Evolutionary conservation across 2,329 filamentous ascomycete genomes (phyloP).

Genomic region (Venturia carpophila): DNA sequence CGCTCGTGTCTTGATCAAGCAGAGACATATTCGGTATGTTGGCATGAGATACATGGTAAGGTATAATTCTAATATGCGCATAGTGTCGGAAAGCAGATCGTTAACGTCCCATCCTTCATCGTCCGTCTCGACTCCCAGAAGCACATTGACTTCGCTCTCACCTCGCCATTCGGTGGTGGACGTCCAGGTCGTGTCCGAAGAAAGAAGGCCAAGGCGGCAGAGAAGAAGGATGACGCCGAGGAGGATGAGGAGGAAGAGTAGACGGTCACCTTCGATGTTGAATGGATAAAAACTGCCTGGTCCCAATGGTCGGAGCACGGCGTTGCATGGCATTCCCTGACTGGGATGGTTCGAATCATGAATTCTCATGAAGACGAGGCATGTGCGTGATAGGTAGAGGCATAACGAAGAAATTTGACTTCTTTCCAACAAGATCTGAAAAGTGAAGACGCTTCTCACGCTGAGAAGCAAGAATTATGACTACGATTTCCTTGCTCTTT

Average conservation of each 20-base stretch:
- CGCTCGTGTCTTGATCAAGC: conserved; percentile 98
- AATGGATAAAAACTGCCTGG: not conserved
- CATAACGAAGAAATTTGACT: conserved; percentile 1
- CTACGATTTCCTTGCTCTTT: too few species aligned
- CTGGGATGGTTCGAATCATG: not conserved
- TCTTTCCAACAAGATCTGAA: not conserved
- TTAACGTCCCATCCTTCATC: conserved; percentile 99
- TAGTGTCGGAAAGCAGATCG: conserved; percentile 99
- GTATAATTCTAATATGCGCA: conserved; percentile 12
- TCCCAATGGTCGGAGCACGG: not conserved
- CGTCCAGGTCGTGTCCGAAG: conserved; percentile 95
- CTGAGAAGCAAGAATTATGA: not conserved
- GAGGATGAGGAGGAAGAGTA: conserved; percentile 84
- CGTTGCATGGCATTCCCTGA: not conserved
- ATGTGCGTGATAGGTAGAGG: not conserved
- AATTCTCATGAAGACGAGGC: not conserved
- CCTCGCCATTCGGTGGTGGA: conserved; percentile 94
- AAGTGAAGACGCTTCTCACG: not conserved
- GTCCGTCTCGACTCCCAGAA: conserved; percentile 99
- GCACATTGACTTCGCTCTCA: conserved; percentile 99
- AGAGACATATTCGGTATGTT: conserved; percentile 84
- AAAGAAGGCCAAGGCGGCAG: conserved; percentile 98
- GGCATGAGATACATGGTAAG: not conserved
- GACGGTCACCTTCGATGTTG: conserved; percentile 18
- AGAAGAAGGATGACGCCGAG: conserved; percentile 70